Evolutionary conservation across 495 filamentous ascomycete genomes (phyloP).

Genomic region (Tuber microsphaerosporum): DNA sequence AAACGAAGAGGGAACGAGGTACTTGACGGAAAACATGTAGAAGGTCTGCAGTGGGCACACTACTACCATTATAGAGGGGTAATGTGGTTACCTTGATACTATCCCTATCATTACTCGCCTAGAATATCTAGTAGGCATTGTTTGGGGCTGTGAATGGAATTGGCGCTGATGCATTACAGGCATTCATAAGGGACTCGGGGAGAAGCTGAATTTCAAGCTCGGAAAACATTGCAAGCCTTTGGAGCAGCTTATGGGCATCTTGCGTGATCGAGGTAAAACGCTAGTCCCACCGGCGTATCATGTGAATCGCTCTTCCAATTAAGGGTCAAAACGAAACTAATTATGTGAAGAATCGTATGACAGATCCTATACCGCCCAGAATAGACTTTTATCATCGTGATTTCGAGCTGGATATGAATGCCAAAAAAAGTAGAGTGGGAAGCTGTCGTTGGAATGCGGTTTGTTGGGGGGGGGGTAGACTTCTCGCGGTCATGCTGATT

Average conservation of each 20-base stretch:
- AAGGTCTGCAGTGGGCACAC: too few species aligned
- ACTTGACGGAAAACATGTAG: too few species aligned
- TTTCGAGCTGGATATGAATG: conserved; percentile 98
- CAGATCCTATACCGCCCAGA: conserved; percentile 79
- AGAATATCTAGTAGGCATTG: conserved; percentile 72
- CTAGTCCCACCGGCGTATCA: conserved; percentile 89
- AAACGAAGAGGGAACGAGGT: too few species aligned
- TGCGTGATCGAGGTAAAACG: conserved; percentile 92
- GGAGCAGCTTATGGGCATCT: conserved; percentile 96
- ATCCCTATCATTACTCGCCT: conserved; percentile 89
- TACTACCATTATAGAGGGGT: conserved; percentile 56
- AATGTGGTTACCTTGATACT: conserved; percentile 98
- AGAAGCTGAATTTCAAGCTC: conserved; percentile 82
- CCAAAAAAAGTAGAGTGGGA: conserved; percentile 99
- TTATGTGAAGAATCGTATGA: conserved; percentile 65
- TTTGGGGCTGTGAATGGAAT: not conserved
- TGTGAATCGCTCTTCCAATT: conserved; percentile 20
- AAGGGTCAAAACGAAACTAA: conserved; percentile 6
- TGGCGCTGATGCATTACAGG: conserved; percentile 48
- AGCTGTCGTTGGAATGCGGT: conserved; percentile 96
- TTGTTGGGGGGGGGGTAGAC: conserved; percentile 95
- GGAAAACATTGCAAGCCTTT: conserved; percentile 90
- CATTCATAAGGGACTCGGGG: conserved; percentile 77
- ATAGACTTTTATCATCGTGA: conserved; percentile 97
- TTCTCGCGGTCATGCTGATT: too few species aligned